Percentiles rank a stretch among this genome's conserved stretches.
Conservation (phyloP, 495 filamentous ascomycete genomes). For the Clohesyomyces aquaticus region DNA sequence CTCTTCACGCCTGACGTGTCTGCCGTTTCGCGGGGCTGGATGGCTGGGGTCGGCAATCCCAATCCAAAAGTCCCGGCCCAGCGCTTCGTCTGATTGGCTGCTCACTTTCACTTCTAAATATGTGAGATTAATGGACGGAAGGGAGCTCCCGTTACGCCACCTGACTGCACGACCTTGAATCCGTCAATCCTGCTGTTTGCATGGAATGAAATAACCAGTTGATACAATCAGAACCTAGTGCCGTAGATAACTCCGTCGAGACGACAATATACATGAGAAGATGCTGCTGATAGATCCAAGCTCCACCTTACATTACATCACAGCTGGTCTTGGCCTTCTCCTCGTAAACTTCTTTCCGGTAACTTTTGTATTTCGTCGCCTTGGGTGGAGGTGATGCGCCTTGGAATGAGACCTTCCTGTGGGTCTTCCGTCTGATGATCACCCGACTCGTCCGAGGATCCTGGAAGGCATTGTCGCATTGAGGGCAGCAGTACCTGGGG, state of each 20-base stretch:
- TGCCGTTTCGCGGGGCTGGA: slow-evolving; percentile 29
- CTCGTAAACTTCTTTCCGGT: background rate
- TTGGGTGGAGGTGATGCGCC: background rate
- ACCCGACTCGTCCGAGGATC: slow-evolving; percentile 19
- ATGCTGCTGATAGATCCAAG: background rate
- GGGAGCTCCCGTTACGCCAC: too few relatives aligned
- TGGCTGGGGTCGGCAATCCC: slow-evolving; percentile 1
- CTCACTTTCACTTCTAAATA: background rate
- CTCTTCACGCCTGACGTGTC: slow-evolving; percentile 28
- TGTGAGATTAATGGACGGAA: too few relatives aligned
- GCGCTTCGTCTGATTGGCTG: slow-evolving; percentile 12
- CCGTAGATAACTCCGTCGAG: too few relatives aligned
- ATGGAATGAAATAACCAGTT: background rate
- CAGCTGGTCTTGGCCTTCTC: background rate
- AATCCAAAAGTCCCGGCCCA: slow-evolving; percentile 2
- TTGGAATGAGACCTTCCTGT: background rate
- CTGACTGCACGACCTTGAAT: slow-evolving; percentile 2
- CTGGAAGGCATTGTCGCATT: slow-evolving; percentile 11
- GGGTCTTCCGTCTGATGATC: background rate
- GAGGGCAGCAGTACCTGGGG: slow-evolving; percentile 26
- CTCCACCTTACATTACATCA: background rate
- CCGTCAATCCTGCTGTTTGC: background rate
- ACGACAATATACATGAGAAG: too few relatives aligned
- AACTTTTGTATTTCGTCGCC: background rate
- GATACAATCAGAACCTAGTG: too few relatives aligned